These are phyloP conservation scores for Phytophthora fragariaefolia DNA, from an alignment of 352 stramenopile genomes.

Conservation along the genomic window DNA sequence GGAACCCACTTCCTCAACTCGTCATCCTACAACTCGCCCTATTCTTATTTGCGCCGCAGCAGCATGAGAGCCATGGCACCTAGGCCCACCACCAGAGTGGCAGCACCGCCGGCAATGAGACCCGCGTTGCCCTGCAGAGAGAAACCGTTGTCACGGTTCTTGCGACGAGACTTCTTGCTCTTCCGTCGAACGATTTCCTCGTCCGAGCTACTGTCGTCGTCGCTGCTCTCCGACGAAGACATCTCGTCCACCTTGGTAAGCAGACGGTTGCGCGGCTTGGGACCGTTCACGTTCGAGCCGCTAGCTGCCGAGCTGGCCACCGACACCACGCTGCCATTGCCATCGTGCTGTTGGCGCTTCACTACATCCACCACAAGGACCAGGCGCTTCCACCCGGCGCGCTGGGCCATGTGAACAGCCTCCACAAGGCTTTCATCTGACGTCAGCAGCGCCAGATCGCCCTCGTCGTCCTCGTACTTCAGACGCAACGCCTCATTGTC, in stretches of 20 bases:
- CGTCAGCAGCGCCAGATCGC: conserved; percentile 83
- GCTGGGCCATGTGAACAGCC: conserved; percentile 87
- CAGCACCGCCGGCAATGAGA: conserved; percentile 46
- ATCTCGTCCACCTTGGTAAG: conserved; percentile 87
- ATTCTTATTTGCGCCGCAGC: conserved; percentile 65
- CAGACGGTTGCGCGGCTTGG: conserved; percentile 54
- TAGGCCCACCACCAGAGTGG: conserved; percentile 54
- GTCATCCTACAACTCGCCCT: conserved; percentile 22
- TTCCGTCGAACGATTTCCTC: conserved; percentile 55
- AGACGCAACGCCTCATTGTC: conserved; percentile 69
- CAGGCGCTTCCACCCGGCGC: conserved; percentile 85
- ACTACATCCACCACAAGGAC: conserved; percentile 84
- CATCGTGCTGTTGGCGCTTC: conserved; percentile 46
- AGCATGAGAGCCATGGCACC: conserved; percentile 61
- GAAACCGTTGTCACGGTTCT: conserved; percentile 40
- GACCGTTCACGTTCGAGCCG: conserved; percentile 23
- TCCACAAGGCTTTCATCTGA: conserved; percentile 88
- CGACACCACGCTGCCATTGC: conserved; percentile 44
- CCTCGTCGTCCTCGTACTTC: conserved; percentile 91
- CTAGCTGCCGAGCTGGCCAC: conserved; percentile 40
- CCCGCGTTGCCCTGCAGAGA: conserved; percentile 25
- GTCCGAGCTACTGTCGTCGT: conserved; percentile 46
- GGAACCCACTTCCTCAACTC: not conserved
- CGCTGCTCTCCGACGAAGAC: conserved; percentile 53
- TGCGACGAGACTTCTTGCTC: conserved; percentile 54